Percentiles rank a stretch among this genome's conserved stretches.
These are phyloP conservation scores for Rhizoclosmatium globosum DNA, from an alignment of 192 early-diverging fungal species.

Conservation along the genomic window DNA sequence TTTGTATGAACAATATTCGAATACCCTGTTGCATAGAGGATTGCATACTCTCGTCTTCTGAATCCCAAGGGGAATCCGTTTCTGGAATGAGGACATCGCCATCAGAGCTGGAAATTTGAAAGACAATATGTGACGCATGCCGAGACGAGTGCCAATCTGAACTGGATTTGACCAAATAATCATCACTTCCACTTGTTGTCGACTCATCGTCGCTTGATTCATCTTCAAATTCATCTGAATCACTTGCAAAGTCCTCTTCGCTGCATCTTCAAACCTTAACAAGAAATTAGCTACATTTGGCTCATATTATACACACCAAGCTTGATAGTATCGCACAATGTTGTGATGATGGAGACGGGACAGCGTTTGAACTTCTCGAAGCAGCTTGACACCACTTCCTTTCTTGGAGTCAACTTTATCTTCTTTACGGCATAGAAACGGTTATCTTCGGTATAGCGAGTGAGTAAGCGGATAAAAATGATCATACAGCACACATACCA, in stretches of 20 bases:
- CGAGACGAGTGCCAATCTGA: conserved; percentile 42
- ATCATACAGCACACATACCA: conserved; percentile 59
- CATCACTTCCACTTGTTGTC: conserved; percentile 43
- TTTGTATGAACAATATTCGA: conserved; percentile 87
- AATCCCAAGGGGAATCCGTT: not conserved
- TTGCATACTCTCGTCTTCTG: not conserved
- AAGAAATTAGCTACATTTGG: conserved; percentile 60
- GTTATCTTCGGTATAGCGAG: conserved; percentile 32
- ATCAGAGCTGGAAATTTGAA: conserved; percentile 36
- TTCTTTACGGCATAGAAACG: conserved; percentile 93
- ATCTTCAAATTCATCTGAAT: conserved; percentile 42
- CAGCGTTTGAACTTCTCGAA: conserved; percentile 90
- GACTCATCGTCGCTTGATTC: conserved; percentile 42
- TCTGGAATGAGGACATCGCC: not conserved
- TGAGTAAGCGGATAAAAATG: not conserved
- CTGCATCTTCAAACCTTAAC: conserved; percentile 82
- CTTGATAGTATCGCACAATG: conserved; percentile 67
- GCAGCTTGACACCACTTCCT: conserved; percentile 81
- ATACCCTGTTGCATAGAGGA: conserved; percentile 12
- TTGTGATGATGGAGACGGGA: conserved; percentile 89
- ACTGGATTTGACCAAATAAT: conserved; percentile 44
- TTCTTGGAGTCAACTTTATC: conserved; percentile 81
- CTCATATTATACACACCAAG: not conserved
- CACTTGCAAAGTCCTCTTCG: conserved; percentile 14
- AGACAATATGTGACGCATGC: conserved; percentile 40